Base-by-base conservation (phyloP, 768 basidiomycete species). In the Kwoniella pini region DNA sequence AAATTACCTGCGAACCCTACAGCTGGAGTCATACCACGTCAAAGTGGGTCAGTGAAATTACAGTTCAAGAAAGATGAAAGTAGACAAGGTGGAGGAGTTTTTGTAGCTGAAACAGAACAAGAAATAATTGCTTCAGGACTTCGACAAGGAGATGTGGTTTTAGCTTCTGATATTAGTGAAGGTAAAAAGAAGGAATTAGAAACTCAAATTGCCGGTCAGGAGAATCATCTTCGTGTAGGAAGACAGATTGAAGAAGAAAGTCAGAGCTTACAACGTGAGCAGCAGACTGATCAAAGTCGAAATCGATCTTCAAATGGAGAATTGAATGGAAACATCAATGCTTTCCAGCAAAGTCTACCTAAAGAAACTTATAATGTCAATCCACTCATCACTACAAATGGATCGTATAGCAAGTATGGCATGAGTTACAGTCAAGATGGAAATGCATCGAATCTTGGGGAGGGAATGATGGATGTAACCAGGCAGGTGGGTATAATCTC, bases 1-100 rank as follows among this genome's bases (percentile, higher is more conserved):
- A 85, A 87, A 10, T 0, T 28, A 4, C 81, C 84, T 15, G 82
- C 91, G 57, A 93, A 92, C 74, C 91, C 93, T 2, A 88, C 90
- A 1, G 87, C 87, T 27, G 86, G 85, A 19, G 84, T 86, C 15
- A 59, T 58, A 26, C 61, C 63, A 22, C 69, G 73, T 12, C 54
- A 70, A 26, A 64, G 49, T 27, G 58, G 57, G 27, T 55, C 71
- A 48, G 62, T 71, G 33, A 64, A 70, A 43, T 79, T 93, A 54
- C 83, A 86, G 63, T 95, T 89, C 80, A 83, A 85, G 71, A 87
- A 87, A 64, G 92, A 95, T 75, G 83, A 85, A 6, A 85, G 86
- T 46, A 83, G 88, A 46, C 90, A 90, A 11, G 91, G 91, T n/a
- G 87, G 87, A 9, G 92, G 92, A 11, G 86, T 94, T 6, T 96